These are phyloP conservation scores for Globisporangium sylvaticum DNA, from an alignment of 352 stramenopile genomes.

Conservation along the genomic window DNA sequence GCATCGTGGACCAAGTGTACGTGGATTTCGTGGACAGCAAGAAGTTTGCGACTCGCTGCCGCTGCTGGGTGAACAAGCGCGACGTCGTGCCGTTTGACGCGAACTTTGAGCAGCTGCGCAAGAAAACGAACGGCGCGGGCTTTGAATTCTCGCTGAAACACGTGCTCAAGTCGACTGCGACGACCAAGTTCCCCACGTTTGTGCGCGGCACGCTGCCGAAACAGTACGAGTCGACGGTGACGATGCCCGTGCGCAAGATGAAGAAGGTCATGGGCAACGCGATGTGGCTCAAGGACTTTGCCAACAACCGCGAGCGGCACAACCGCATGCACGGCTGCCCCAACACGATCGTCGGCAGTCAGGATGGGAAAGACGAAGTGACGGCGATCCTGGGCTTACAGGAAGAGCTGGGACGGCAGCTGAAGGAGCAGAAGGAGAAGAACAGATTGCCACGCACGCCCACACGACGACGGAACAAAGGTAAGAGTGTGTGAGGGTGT, in stretches of 20 bases:
- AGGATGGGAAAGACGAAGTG: background rate
- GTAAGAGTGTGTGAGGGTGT: background rate
- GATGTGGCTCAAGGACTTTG: slow-evolving; percentile 46
- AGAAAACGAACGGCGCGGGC: slow-evolving; percentile 23
- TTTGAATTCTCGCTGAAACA: slow-evolving; percentile 44
- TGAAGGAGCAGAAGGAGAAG: background rate
- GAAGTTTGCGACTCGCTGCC: slow-evolving; percentile 38
- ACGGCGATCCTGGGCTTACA: background rate
- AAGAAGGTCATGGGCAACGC: slow-evolving; percentile 35
- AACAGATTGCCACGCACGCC: background rate
- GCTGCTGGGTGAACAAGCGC: slow-evolving; percentile 44
- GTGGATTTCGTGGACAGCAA: slow-evolving; percentile 59
- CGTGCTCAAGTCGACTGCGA: slow-evolving; percentile 37
- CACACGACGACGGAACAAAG: background rate
- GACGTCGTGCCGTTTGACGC: slow-evolving; percentile 39
- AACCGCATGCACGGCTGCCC: slow-evolving; percentile 26
- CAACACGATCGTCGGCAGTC: background rate
- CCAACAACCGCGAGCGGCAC: slow-evolving; percentile 38
- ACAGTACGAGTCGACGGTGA: slow-evolving; percentile 22
- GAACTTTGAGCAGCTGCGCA: slow-evolving; percentile 30
- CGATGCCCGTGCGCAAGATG: slow-evolving; percentile 34
- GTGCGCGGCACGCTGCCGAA: slow-evolving; percentile 35
- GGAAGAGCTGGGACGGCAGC: background rate
- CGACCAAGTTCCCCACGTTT: slow-evolving; percentile 53
- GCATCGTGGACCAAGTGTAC: slow-evolving; percentile 32